phyloP scores from a whole-genome alignment of 1,284 basidiomycete species.

The Fomes fomentarius region DNA sequence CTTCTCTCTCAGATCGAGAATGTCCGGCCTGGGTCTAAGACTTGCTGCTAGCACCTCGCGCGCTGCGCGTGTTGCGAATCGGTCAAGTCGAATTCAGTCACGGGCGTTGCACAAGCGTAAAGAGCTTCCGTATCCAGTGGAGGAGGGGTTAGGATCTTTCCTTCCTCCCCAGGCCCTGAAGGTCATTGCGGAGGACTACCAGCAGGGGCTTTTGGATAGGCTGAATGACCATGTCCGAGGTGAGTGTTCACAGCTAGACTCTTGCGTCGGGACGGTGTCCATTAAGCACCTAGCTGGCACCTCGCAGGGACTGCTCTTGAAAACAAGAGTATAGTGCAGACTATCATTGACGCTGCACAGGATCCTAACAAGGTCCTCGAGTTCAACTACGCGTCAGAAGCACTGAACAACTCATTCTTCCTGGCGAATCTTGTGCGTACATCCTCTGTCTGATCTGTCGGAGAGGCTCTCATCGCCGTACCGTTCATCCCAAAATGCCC shows the following conservation, averaged over 20 bases:
- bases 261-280: background rate
- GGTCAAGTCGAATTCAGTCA: constrained; percentile 25
- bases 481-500: too few relatives aligned
- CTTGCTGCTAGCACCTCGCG: constrained; percentile 29
- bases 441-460: background rate
- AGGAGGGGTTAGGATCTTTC: constrained; percentile 76
- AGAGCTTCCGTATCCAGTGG: constrained; percentile 63
- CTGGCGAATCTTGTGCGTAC: constrained; percentile 78
- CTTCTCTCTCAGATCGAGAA: constrained; percentile 11
- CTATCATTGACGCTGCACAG: constrained; percentile 72
- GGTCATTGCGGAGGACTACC: constrained; percentile 78
- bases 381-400: constrained; percentile 92
- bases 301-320: constrained; percentile 34
- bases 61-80: constrained; percentile 22
- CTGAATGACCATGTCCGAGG: constrained; percentile 76
- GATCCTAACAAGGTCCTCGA: constrained; percentile 68
- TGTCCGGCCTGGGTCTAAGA: constrained; percentile 30
- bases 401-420: constrained; percentile 97
- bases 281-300: constrained; percentile 18
- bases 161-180: constrained; percentile 69
- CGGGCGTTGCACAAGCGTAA: constrained; percentile 59
- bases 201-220: constrained; percentile 76
- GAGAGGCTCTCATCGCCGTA: background rate
- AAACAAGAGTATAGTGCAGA: constrained; percentile 69
- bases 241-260: constrained; percentile 37